These are phyloP conservation scores for Phytophthora megakarya DNA, from an alignment of 352 stramenopile species.

Conservation along the genomic window DNA sequence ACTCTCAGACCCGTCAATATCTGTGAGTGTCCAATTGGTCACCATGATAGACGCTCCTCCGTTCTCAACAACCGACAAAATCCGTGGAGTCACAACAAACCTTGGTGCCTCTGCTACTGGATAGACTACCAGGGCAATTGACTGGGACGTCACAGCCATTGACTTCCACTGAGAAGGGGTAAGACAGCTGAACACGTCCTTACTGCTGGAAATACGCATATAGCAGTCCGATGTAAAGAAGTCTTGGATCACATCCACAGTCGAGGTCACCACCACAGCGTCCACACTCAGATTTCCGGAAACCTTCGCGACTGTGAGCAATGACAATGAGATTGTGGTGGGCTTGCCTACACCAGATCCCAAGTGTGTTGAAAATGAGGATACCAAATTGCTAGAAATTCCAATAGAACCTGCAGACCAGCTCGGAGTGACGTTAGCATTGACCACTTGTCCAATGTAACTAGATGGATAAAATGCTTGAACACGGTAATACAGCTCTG, in stretches of 20 bases:
- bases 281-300: slow-evolving; percentile 25
- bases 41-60: not conserved
- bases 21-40: slow-evolving; percentile 19
- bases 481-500: slow-evolving; percentile 21
- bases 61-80: slow-evolving; percentile 13
- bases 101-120: slow-evolving; percentile 19
- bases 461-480: slow-evolving; percentile 20
- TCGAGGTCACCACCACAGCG: slow-evolving; percentile 23
- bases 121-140: slow-evolving; percentile 10
- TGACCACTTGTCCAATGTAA: slow-evolving; percentile 4
- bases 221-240: slow-evolving; percentile 32
- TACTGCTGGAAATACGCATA: not conserved
- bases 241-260: slow-evolving; percentile 11
- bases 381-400: slow-evolving; percentile 7
- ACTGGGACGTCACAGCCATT: slow-evolving; percentile 7
- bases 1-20: slow-evolving; percentile 29
- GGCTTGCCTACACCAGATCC: slow-evolving; percentile 1
- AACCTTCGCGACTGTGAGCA: slow-evolving; percentile 13
- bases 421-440: not conserved
- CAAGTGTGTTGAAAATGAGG: slow-evolving; percentile 10
- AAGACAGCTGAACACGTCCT: slow-evolving; percentile 11
- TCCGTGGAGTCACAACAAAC: not conserved
- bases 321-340: slow-evolving; percentile 1
- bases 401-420: slow-evolving; percentile 3
- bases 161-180: slow-evolving; percentile 18